Conservation (phyloP, 768 basidiomycete genomes). For the Tulasnella sp. region DNA sequence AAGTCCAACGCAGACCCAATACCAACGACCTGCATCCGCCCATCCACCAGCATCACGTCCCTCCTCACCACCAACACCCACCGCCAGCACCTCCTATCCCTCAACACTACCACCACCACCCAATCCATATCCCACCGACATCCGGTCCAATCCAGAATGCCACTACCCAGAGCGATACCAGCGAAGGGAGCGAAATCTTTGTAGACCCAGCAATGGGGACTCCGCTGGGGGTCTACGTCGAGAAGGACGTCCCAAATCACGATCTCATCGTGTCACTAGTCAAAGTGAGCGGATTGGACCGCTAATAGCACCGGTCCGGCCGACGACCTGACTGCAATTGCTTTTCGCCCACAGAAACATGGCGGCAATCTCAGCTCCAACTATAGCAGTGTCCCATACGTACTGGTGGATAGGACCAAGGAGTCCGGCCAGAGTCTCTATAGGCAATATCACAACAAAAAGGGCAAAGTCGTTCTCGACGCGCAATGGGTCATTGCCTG, state of each 20-base stretch:
- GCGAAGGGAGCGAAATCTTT: slow-evolving; percentile 49
- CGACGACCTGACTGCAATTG: neutral
- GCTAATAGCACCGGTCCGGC: slow-evolving; percentile 1
- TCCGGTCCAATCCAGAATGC: slow-evolving; percentile 9
- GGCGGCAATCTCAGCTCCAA: slow-evolving; percentile 69
- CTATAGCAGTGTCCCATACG: slow-evolving; percentile 75
- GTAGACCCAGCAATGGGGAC: slow-evolving; percentile 79
- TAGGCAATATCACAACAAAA: slow-evolving; percentile 73
- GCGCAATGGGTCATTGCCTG: slow-evolving; percentile 76
- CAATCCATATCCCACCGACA: slow-evolving; percentile 5
- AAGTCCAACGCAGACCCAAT: slow-evolving; percentile 6
- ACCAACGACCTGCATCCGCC: slow-evolving; percentile 5
- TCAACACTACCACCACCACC: neutral
- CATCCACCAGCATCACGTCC: slow-evolving; percentile 5
- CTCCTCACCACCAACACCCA: neutral
- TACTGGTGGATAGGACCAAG: slow-evolving; percentile 76
- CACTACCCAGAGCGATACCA: neutral
- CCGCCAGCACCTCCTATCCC: neutral
- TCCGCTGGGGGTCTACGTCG: slow-evolving; percentile 69
- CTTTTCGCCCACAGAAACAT: slow-evolving; percentile 52
- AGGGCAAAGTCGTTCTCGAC: slow-evolving; percentile 71
- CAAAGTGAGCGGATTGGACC: slow-evolving; percentile 47
- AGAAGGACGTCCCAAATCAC: slow-evolving; percentile 73
- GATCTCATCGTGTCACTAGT: slow-evolving; percentile 60
- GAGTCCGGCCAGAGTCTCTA: slow-evolving; percentile 76